Evolutionary conservation across 176 grass and related monocot genomes (phyloP), one percentile per base, ranked within the genome.

Genomic region (Dactylis glomerata): DNA sequence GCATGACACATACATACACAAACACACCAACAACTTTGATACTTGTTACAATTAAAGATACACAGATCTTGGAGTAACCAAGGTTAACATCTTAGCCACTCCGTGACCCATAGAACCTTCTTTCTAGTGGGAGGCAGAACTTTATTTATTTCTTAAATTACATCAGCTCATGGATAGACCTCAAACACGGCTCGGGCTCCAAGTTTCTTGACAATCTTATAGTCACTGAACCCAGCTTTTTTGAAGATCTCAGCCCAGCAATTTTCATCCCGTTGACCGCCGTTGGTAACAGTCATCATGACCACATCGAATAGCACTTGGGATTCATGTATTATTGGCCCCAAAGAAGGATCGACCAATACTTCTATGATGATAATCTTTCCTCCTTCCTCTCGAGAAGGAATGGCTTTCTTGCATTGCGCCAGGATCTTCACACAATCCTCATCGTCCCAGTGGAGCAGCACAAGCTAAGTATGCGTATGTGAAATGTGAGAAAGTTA

Each of bases 311-410:
- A 40, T 0, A 82, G 71, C 17, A 88, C 58, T 12, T 79, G 44
- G 8, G 86, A 77, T 70, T 92, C 78, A 1, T 58, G 15, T 50
- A 77, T 27, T 28, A 74, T 26, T 30, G 82, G 45, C 41, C 66
- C 27, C 11, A 83, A 16, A 5, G 23, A 9, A 55, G 59, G 10
- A 9, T 19, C 23, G 8, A 85, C 10, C 6, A 85, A 11, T 38
- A 91, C 76, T 5, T 87, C 81, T 13, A 87, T 59, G 5, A 87
- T 76, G 34, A 91, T 79, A n/a, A 91, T 73, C 34, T 88, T 91
- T 2, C 89, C 86, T 31, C 86, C 82, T 0, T 22, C 65, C 0
- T 76, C 38, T 3, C 87, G 66, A 1, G 82, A 19, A 23, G 82
- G 58, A 51, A 91, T 88, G 2, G 77, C 89, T 19, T 88, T 77